Conservation (phyloP, 768 basidiomycete genomes). For the Hygrocybe punicea region DNA sequence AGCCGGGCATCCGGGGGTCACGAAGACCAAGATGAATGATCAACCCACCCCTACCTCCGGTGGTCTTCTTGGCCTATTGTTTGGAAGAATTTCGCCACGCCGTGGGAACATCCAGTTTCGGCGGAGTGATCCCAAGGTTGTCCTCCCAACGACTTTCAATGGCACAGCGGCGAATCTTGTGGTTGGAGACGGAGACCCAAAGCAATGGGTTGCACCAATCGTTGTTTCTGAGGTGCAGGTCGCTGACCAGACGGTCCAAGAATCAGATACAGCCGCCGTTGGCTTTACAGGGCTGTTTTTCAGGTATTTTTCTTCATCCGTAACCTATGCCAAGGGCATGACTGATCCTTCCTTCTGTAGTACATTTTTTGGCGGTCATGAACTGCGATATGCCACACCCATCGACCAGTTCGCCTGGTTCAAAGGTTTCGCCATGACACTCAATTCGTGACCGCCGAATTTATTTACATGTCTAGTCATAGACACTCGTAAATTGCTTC, state of each 20-base stretch:
- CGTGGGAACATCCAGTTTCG: too few species aligned
- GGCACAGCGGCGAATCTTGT: not conserved
- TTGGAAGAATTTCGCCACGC: not conserved
- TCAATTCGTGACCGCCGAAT: slow-evolving; percentile 23
- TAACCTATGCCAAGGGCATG: not conserved
- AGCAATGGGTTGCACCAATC: not conserved
- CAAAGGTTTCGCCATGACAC: slow-evolving; percentile 57
- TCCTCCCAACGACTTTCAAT: not conserved
- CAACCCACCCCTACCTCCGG: slow-evolving; percentile 2
- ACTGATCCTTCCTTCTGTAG: slow-evolving; percentile 28
- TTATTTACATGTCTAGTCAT: too few species aligned
- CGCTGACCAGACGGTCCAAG: not conserved
- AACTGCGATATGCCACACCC: slow-evolving; percentile 61
- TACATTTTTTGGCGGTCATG: slow-evolving; percentile 79
- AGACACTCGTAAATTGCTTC: too few species aligned
- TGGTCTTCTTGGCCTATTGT: slow-evolving; percentile 10
- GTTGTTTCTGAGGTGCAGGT: not conserved
- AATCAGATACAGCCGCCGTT: slow-evolving; percentile 21
- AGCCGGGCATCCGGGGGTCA: too few species aligned
- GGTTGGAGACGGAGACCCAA: not conserved
- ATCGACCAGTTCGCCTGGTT: slow-evolving; percentile 76
- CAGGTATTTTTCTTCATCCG: slow-evolving; percentile 44
- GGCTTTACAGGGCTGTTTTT: slow-evolving; percentile 66
- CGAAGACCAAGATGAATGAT: too few species aligned
- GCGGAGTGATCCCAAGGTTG: too few species aligned